These are phyloP conservation scores for Neostapfia colusana DNA, from an alignment of 176 grass and related monocot species.

Conservation along the genomic window DNA sequence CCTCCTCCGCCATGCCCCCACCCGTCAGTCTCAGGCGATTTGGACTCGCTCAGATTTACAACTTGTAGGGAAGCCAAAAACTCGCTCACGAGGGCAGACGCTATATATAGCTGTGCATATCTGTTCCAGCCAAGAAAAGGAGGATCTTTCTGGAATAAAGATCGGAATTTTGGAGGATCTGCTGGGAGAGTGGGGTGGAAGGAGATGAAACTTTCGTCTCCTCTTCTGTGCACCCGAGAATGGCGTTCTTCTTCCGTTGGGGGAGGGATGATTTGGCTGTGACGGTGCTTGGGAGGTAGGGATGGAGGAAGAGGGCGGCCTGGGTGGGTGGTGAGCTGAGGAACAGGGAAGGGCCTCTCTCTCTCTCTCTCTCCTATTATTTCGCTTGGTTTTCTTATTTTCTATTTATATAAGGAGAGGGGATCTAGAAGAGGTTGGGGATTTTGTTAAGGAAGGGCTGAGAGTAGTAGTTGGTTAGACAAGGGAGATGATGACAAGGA, in stretches of 20 bases:
- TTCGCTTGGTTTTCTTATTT: not conserved
- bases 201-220: slow-evolving; percentile 30
- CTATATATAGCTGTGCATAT: slow-evolving; percentile 42
- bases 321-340: slow-evolving; percentile 20
- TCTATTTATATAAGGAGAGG: slow-evolving; percentile 24
- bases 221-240: slow-evolving; percentile 34
- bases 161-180: slow-evolving; percentile 27
- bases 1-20: slow-evolving; percentile 49
- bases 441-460: slow-evolving; percentile 44
- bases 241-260: slow-evolving; percentile 22
- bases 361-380: not conserved
- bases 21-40: slow-evolving; percentile 31
- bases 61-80: slow-evolving; percentile 33
- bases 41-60: slow-evolving; percentile 39
- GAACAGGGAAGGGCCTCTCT: not conserved
- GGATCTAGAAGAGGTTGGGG: slow-evolving; percentile 37
- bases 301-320: not conserved
- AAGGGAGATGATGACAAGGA: slow-evolving; percentile 35
- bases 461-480: slow-evolving; percentile 30
- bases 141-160: slow-evolving; percentile 44
- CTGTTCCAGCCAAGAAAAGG: slow-evolving; percentile 45
- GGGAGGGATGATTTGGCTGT: slow-evolving; percentile 27
- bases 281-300: not conserved
- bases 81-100: slow-evolving; percentile 20
- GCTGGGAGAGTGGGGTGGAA: not conserved